Conservation (phyloP, 768 basidiomycete genomes). For the Trametes punicea region DNA sequence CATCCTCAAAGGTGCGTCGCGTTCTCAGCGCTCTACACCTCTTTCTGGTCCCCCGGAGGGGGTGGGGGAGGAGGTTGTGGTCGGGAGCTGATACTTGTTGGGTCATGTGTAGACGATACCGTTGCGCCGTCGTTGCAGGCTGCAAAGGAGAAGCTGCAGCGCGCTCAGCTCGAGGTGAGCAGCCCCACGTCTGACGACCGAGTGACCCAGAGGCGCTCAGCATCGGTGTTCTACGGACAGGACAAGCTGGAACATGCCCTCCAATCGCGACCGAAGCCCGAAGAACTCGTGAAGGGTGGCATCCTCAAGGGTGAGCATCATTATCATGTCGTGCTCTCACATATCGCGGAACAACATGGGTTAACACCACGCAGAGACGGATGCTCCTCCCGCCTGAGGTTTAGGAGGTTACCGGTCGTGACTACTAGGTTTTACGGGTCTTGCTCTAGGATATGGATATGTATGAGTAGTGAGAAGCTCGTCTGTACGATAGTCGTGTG, state of each 20-base stretch:
- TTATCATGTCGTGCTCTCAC: constrained; percentile 4
- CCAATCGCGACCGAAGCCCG: constrained; percentile 53
- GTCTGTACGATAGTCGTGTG: background rate
- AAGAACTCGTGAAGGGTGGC: constrained; percentile 62
- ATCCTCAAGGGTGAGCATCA: constrained; percentile 46
- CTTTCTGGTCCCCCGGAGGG: no score
- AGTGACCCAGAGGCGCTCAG: background rate
- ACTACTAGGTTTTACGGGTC: background rate
- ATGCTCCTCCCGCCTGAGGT: constrained; percentile 21
- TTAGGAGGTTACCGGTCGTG: background rate
- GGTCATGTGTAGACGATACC: constrained; percentile 48
- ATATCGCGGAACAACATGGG: background rate
- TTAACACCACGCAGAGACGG: constrained; percentile 5
- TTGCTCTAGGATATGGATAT: constrained; percentile 8
- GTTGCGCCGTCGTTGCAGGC: constrained; percentile 61
- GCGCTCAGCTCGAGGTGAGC: constrained; percentile 61
- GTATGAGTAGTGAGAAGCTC: constrained; percentile 10
- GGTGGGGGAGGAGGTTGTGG: no score
- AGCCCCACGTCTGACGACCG: background rate
- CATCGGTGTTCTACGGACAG: constrained; percentile 30
- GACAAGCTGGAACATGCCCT: constrained; percentile 63
- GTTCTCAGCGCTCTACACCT: background rate
- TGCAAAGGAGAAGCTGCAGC: constrained; percentile 53
- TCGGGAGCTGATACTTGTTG: background rate
- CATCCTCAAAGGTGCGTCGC: constrained; percentile 58